Evolutionary conservation across 2,329 filamentous ascomycete genomes (phyloP).

Genomic region (Hypoxylon sp.): DNA sequence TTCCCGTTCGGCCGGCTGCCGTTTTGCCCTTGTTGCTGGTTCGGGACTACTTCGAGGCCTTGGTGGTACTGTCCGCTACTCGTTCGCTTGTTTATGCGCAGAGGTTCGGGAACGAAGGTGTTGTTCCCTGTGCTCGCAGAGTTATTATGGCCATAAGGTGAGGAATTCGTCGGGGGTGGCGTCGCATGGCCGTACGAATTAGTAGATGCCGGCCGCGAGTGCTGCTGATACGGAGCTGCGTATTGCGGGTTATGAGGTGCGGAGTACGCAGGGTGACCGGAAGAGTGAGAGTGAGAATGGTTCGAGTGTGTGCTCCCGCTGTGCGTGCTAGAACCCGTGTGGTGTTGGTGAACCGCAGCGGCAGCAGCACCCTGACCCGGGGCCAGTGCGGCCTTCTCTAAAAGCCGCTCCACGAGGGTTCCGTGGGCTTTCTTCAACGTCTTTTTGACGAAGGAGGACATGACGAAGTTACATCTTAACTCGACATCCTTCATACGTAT

Average conservation of each 20-base stretch:
- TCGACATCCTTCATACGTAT: constrained; percentile 73
- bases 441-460: constrained; percentile 84
- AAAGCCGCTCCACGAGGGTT: constrained; percentile 76
- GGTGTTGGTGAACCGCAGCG: constrained; percentile 13
- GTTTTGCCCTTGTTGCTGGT: constrained; percentile 9
- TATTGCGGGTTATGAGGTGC: constrained; percentile 1
- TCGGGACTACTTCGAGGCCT: neutral
- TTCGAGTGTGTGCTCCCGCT: constrained; percentile 28
- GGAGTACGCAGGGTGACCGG: constrained; percentile 4
- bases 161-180: neutral
- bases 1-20: constrained; percentile 19
- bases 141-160: constrained; percentile 15
- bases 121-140: neutral
- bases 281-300: neutral
- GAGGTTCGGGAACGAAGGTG: constrained; percentile 35
- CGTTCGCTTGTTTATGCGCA: constrained; percentile 33
- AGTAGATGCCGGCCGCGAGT: constrained; percentile 13
- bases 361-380: constrained; percentile 37
- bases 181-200: constrained; percentile 13
- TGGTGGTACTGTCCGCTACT: constrained; percentile 23
- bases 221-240: constrained; percentile 20
- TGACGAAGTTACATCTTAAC: constrained; percentile 83
- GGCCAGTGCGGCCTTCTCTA: constrained; percentile 63
- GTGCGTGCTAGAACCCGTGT: constrained; percentile 25
- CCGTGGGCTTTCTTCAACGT: constrained; percentile 84